Conservation (phyloP, 345 rosid species). For the Capsella bursapastoris region DNA sequence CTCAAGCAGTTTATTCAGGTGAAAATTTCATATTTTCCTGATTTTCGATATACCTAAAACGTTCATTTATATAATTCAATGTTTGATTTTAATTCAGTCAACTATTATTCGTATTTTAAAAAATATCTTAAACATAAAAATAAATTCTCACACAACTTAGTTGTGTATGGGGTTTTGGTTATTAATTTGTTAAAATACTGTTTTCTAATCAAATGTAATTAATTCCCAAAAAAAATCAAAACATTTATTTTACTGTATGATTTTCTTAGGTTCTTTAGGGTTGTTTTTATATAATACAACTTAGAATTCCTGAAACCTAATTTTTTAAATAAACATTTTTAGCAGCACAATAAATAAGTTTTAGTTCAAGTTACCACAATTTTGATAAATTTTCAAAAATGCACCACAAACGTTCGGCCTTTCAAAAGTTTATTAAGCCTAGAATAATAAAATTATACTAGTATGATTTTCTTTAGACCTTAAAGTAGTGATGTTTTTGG, state of each 20-base stretch:
- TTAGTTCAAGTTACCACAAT: background rate
- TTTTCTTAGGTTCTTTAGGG: too few relatives aligned
- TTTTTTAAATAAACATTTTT: background rate
- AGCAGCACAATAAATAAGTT: background rate
- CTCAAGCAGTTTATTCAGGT: conserved; percentile 60
- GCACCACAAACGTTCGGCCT: background rate
- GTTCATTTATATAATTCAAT: too few relatives aligned
- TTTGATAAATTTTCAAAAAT: background rate
- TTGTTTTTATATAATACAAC: too few relatives aligned
- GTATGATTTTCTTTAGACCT: background rate
- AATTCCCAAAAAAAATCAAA: too few relatives aligned
- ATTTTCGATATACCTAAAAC: background rate
- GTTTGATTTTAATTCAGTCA: too few relatives aligned
- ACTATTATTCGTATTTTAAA: background rate
- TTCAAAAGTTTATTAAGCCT: background rate
- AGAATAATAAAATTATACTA: too few relatives aligned
- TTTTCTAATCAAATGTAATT: too few relatives aligned
- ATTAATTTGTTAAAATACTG: too few relatives aligned
- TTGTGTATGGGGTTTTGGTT: too few relatives aligned
- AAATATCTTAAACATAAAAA: too few relatives aligned
- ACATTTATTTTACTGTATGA: too few relatives aligned
- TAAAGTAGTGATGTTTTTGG: background rate
- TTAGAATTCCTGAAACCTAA: background rate
- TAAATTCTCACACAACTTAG: too few relatives aligned
- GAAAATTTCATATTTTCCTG: background rate